A percentile compares a stretch with the other conserved stretches of the same genome.
These are phyloP conservation scores for Cylindricascospora bacillispora DNA, from an alignment of 1,139 yeast genomes.

Conservation along the genomic window DNA sequence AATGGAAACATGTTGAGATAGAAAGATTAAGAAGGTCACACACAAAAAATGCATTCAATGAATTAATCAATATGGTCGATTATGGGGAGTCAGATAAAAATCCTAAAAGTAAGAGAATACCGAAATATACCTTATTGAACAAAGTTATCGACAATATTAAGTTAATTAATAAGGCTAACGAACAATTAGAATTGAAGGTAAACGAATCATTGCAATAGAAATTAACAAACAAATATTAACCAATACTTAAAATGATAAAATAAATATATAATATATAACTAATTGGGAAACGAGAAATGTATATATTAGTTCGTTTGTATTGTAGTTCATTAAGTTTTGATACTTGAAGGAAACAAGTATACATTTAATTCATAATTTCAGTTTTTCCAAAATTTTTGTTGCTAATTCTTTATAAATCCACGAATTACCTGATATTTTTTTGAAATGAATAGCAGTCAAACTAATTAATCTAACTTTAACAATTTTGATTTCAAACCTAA, in stretches of 20 bases:
- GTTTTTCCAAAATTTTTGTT: conserved; percentile 66
- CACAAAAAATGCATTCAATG: conserved; percentile 21
- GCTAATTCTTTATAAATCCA: conserved; percentile 96
- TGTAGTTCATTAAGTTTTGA: too few relatives aligned
- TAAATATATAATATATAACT: not conserved
- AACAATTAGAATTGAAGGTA: conserved; percentile 11
- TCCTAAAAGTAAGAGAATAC: conserved; percentile 14
- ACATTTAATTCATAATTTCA: too few relatives aligned
- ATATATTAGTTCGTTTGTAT: too few relatives aligned
- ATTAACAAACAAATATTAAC: conserved; percentile 1
- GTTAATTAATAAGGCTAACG: conserved; percentile 18
- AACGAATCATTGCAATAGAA: too few relatives aligned
- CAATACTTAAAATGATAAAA: not conserved
- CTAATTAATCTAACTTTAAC: conserved; percentile 89
- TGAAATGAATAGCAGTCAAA: conserved; percentile 87
- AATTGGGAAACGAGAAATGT: too few relatives aligned
- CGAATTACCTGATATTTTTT: conserved; percentile 84
- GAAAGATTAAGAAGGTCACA: conserved; percentile 24
- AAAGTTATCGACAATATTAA: conserved; percentile 22
- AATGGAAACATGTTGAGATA: conserved; percentile 25
- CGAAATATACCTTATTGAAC: conserved; percentile 20
- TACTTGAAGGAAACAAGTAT: too few relatives aligned
- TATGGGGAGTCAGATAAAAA: conserved; percentile 14
- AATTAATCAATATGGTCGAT: conserved; percentile 12
- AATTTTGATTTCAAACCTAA: conserved; percentile 66